Percentiles rank a stretch among this genome's conserved stretches.
These are phyloP conservation scores for Piper betle DNA, from an alignment of 164 flowering plant species.

Conservation along the genomic window DNA sequence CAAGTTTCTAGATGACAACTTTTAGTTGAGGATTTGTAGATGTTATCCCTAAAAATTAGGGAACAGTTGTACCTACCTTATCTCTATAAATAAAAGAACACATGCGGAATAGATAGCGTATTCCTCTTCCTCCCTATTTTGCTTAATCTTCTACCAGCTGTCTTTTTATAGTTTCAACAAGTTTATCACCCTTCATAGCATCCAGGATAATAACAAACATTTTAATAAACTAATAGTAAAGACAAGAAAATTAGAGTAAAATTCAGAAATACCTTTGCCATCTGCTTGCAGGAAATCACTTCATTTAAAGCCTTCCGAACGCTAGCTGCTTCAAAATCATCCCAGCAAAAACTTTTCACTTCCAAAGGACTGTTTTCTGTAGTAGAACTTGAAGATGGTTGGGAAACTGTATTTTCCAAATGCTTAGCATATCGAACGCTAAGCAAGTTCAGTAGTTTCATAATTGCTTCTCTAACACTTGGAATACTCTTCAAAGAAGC, in stretches of 20 bases:
- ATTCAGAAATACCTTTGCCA: slow-evolving; percentile 19
- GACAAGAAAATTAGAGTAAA: neutral
- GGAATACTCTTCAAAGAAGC: slow-evolving; percentile 27
- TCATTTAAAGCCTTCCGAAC: slow-evolving; percentile 51
- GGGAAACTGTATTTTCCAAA: slow-evolving; percentile 14
- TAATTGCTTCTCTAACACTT: slow-evolving; percentile 43
- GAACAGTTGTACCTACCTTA: too few relatives aligned
- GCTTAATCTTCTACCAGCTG: too few relatives aligned
- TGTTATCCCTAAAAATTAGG: too few relatives aligned
- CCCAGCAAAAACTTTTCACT: slow-evolving; percentile 38
- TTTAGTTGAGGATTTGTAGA: too few relatives aligned
- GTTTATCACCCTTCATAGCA: too few relatives aligned
- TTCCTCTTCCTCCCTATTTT: too few relatives aligned
- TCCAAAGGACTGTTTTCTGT: slow-evolving; percentile 12
- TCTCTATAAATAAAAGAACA: too few relatives aligned
- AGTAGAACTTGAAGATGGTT: slow-evolving; percentile 5
- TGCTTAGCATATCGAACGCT: slow-evolving; percentile 48
- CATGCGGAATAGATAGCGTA: too few relatives aligned
- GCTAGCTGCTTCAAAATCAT: slow-evolving; percentile 52
- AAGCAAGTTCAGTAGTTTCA: slow-evolving; percentile 67
- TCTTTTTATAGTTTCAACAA: too few relatives aligned
- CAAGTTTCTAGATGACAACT: too few relatives aligned
- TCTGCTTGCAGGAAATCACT: slow-evolving; percentile 39
- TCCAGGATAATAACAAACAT: too few relatives aligned
- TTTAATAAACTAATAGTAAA: neutral